phyloP scores from a whole-genome alignment of 352 stramenopile species.

The Phytophthora citricola region DNA sequence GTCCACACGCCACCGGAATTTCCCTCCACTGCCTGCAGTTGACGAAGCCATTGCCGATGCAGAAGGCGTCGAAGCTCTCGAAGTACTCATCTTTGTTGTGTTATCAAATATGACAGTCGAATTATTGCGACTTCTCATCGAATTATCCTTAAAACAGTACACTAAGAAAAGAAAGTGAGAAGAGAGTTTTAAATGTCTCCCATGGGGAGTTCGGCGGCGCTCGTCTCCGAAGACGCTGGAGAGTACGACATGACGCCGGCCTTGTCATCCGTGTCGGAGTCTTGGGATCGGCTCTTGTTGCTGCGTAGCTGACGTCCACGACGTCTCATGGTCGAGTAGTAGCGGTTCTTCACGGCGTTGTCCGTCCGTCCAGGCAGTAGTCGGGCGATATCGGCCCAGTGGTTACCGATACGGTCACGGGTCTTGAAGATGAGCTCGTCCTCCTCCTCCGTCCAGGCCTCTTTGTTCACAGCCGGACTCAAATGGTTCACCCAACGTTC shows the following conservation, averaged over 20 bases:
- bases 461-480: constrained; percentile 94
- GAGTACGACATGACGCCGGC: constrained; percentile 17
- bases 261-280: constrained; percentile 38
- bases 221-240: constrained; percentile 32
- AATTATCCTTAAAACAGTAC: no score
- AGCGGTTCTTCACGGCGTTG: constrained; percentile 98
- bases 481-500: constrained; percentile 98
- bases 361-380: constrained; percentile 94
- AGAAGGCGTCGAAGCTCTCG: constrained; percentile 14
- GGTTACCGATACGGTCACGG: constrained; percentile 91
- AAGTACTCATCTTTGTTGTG: not conserved
- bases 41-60: constrained; percentile 6
- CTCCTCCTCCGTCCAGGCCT: constrained; percentile 94
- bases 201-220: constrained; percentile 15
- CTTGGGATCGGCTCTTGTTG: constrained; percentile 21
- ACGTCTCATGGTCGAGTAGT: constrained; percentile 84
- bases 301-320: constrained; percentile 62
- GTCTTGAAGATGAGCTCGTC: constrained; percentile 89
- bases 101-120: no score
- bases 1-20: constrained; percentile 75
- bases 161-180: no score
- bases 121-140: no score
- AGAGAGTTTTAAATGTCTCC: constrained; percentile 14
- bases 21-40: constrained; percentile 13
- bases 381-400: constrained; percentile 97